Evolutionary conservation across 495 filamentous ascomycete species (phyloP), one percentile per base, ranked within the genome.

Genomic region (Aspergillus asperescens): DNA sequence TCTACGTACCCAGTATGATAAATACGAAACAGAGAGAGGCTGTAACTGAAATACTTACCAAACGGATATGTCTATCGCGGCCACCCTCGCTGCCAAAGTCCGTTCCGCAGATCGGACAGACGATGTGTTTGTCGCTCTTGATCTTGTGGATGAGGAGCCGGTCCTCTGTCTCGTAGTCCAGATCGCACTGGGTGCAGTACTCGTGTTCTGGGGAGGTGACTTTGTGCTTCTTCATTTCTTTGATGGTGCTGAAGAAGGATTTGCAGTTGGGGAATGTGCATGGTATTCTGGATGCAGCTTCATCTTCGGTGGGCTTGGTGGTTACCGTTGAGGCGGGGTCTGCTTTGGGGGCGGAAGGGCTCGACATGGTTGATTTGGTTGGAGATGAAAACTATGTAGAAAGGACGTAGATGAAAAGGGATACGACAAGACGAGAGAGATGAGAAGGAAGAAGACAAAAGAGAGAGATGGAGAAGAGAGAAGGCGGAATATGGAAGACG

Each of bases 201-300:
- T 75, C 67, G 47, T 82, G 79, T 0, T 71, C 55, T 8, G 54
- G n/a, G 22, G 66, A 59, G 15, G 54, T 23, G 0, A 48, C 47
- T 51, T 82, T 82, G 62, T 84, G 80, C 1, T 57, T 48, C 23
- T 63, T 67, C 71, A 82, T 73, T 1, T 62, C 64, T 5, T 61
- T 50, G 7, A 52, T 48, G 3, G 63, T 68, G 41, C 81, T 74
- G 63, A 95, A 95, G 3, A 72, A 68, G 45, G 68, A 80, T 0
- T 73, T 73, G 62, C 89, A 95, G 16, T 77, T 70, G 8, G 73
- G 63, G 48, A 78, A 80, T 7, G 78, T 77, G 65, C 88, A 90
- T 19, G 67, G 70, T 49, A 78, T 76, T 31, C 47, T 51, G 35
- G 25, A 2, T 45, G 10, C 35, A 19, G 18, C 7, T 16, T 18